These are phyloP conservation scores for Penicillium griseofulvum DNA, from an alignment of 2,329 filamentous ascomycete genomes.

Conservation along the genomic window DNA sequence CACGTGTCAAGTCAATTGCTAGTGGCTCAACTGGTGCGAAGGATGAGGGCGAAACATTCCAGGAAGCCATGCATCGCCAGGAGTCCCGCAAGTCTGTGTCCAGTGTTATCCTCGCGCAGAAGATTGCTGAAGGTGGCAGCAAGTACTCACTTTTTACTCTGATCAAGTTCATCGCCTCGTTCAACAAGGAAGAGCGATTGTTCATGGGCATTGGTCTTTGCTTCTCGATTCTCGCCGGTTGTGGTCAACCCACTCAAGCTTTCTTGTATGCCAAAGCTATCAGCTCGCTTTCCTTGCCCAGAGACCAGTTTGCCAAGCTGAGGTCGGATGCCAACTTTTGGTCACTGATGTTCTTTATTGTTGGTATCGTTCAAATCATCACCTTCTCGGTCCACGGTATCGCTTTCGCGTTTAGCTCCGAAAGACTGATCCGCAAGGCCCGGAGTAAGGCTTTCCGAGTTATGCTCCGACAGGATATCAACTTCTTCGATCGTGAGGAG, in stretches of 20 bases:
- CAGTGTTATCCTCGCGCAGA: conserved; percentile 65
- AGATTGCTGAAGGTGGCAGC: conserved; percentile 47
- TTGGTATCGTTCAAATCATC: conserved; percentile 71
- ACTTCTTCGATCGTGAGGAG: conserved; percentile 85
- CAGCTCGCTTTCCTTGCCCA: conserved; percentile 62
- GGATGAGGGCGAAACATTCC: conserved; percentile 25
- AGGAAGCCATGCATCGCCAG: conserved; percentile 42
- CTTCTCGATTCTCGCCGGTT: conserved; percentile 74
- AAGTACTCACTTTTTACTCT: conserved; percentile 72
- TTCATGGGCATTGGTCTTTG: conserved; percentile 71
- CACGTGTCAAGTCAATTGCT: conserved; percentile 33
- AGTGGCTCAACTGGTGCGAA: conserved; percentile 29
- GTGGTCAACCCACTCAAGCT: conserved; percentile 71
- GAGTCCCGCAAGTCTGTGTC: conserved; percentile 59
- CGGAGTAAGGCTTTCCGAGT: conserved; percentile 78
- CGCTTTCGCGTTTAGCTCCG: conserved; percentile 80
- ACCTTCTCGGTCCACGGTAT: conserved; percentile 67
- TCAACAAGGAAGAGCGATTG: conserved; percentile 71
- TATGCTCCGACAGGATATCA: conserved; percentile 88
- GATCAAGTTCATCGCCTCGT: conserved; percentile 73
- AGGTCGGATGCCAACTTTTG: conserved; percentile 77
- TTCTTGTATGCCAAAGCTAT: conserved; percentile 91
- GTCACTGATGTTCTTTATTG: conserved; percentile 83
- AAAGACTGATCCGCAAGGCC: conserved; percentile 77
- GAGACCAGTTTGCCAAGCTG: conserved; percentile 54